Conservation (phyloP, 2,329 filamentous ascomycete genomes). For the Trichophyton rubrum region DNA sequence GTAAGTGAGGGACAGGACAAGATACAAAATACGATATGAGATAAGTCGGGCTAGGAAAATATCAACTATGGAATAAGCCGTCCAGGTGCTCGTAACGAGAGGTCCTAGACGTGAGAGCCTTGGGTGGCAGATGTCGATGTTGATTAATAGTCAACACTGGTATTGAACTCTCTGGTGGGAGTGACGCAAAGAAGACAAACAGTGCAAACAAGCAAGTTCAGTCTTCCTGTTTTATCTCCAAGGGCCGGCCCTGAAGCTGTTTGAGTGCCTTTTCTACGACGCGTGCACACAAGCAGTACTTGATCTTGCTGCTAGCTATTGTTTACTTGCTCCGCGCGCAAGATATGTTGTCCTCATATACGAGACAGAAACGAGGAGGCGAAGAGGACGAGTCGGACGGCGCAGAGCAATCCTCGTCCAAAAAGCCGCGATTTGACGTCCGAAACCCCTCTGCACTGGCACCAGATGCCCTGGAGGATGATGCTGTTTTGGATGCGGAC, state of each 20-base stretch:
- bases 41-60: too few species aligned
- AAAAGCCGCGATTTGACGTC: slow-evolving; percentile 84
- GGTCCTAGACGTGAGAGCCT: neutral
- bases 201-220: slow-evolving; percentile 3
- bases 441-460: slow-evolving; percentile 89
- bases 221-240: neutral
- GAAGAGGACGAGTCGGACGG: slow-evolving; percentile 74
- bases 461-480: slow-evolving; percentile 61
- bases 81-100: too few species aligned
- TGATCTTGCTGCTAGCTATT: neutral
- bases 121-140: neutral
- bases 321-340: slow-evolving; percentile 27
- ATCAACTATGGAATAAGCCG: too few species aligned
- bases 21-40: too few species aligned
- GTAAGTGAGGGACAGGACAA: neutral
- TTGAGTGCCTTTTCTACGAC: neutral
- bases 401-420: slow-evolving; percentile 54
- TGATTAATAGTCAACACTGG: neutral
- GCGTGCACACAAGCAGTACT: neutral
- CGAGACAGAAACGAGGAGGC: slow-evolving; percentile 69
- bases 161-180: neutral
- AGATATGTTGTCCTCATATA: slow-evolving; percentile 43
- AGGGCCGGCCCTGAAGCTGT: neutral
- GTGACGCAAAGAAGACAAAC: slow-evolving; percentile 24
- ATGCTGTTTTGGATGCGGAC: slow-evolving; percentile 69